A percentile compares a stretch with the other conserved stretches of the same genome.
Conservation (phyloP, 345 rosid genomes). For the Eucalyptus melliodora region DNA sequence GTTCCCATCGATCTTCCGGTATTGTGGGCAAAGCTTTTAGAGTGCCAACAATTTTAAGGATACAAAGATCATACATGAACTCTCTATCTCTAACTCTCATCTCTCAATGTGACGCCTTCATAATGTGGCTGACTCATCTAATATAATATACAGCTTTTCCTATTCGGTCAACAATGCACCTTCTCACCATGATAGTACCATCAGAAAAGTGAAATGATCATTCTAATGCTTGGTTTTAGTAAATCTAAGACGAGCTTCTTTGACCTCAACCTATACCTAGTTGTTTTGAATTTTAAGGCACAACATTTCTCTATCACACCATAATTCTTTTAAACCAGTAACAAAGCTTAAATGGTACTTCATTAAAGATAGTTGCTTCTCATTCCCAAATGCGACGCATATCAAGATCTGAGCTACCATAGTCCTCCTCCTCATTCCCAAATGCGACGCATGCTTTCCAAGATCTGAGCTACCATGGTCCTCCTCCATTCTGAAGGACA, state of each 20-base stretch:
- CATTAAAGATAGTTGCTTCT: neutral
- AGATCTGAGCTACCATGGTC: neutral
- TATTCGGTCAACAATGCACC: neutral
- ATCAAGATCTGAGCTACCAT: neutral
- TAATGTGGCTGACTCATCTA: neutral
- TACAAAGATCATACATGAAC: neutral
- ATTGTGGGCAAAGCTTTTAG: neutral
- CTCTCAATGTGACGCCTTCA: neutral
- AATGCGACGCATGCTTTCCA: neutral
- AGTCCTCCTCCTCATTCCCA: neutral
- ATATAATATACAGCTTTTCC: neutral
- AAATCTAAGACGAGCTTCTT: neutral
- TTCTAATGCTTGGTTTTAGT: neutral
- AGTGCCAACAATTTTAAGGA: neutral
- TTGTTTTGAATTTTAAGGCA: neutral
- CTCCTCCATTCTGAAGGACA: neutral
- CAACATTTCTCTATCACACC: neutral
- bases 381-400: neutral
- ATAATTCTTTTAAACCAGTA: neutral
- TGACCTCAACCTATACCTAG: neutral
- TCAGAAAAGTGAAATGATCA: neutral
- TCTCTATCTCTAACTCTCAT: neutral
- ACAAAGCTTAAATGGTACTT: neutral
- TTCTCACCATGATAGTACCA: neutral
- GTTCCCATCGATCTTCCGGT: neutral